Evolutionary conservation across 2,329 filamentous ascomycete species (phyloP), one percentile per base, ranked within the genome.

Genomic region (Thielaviopsis populi): DNA sequence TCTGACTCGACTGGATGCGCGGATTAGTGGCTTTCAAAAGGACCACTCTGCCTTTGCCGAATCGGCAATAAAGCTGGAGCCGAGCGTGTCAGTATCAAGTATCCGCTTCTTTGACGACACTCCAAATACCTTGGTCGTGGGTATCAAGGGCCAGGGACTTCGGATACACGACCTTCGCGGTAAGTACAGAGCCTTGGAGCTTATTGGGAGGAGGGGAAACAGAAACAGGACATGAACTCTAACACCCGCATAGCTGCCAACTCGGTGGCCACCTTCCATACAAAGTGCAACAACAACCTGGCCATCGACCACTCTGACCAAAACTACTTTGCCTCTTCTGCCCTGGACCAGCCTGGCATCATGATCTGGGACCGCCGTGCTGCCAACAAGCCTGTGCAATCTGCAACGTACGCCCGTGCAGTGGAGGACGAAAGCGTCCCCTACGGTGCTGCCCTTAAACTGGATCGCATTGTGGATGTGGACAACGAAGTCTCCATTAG

Each of bases 251-350:
- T 76, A 76, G 79, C 80, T 42, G 75, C 80, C 41, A 76, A 76
- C 15, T 75, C 77, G 22, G 79, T 80, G 6, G 75, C 81, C 59
- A 83, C 77, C n/a, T 86, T 85, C 68, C 80, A 80, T 67, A 87
- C 84, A 3, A 83, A 81, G 68, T 85, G 83, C 69, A 85, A 84
- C 71, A 87, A 87, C 69, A 87, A 87, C 68, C 72, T 94, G 63
- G 82, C 88, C 17, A 88, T 94, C 66, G 88, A 94, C 74, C 88
- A 88, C 66, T 78, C 84, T 24, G 87, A 95, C 69, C 83, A 86
- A 68, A 91, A 94, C 69, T 92, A 91, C 73, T 92, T 94, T 74
- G 85, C 89, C 1, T 91, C 89, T 0, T 89, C 88, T 15, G 86
- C 86, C 2, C 76, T 89, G 13, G 87, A 89, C 65, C 85, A 89